A percentile compares a stretch with the other conserved stretches of the same genome.
Conservation (phyloP, 441 rosid genomes). For the Lagerstroemia fauriei region DNA sequence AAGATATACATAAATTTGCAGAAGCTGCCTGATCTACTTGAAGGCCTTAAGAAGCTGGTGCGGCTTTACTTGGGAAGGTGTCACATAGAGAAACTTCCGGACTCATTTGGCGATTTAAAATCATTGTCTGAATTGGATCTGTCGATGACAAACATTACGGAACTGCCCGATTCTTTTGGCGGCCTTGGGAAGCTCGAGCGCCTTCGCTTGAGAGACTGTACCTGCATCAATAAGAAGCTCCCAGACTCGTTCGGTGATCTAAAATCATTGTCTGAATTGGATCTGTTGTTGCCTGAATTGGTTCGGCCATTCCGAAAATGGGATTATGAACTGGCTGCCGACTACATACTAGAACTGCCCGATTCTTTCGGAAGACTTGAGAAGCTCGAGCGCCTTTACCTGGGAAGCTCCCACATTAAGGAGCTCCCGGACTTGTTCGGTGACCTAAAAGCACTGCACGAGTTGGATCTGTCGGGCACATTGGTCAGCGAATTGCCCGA, state of each 20-base stretch:
- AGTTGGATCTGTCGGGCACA: background rate
- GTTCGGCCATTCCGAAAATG: too few relatives aligned
- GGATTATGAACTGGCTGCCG: too few relatives aligned
- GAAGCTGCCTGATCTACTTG: too few relatives aligned
- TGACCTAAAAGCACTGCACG: background rate
- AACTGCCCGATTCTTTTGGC: slow-evolving; percentile 12
- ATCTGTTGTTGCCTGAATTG: too few relatives aligned
- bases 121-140: background rate
- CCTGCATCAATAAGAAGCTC: background rate
- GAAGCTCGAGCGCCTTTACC: too few relatives aligned
- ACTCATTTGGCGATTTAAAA: too few relatives aligned
- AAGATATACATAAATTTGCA: too few relatives aligned
- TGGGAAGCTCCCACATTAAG: background rate
- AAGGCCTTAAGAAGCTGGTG: too few relatives aligned
- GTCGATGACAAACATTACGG: background rate
- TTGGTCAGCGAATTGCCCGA: background rate
- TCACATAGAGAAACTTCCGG: too few relatives aligned
- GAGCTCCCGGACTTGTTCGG: background rate
- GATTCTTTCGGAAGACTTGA: too few relatives aligned
- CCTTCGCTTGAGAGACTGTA: background rate
- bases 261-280: background rate
- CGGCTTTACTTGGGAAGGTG: too few relatives aligned
- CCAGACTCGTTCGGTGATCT: slow-evolving; percentile 5
- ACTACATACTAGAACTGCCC: too few relatives aligned
- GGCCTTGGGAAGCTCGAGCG: background rate